Evolutionary conservation across 139 green algal genomes (phyloP), one percentile per base, ranked within the genome.

Genomic region (Edaphochlamys debaryana): DNA sequence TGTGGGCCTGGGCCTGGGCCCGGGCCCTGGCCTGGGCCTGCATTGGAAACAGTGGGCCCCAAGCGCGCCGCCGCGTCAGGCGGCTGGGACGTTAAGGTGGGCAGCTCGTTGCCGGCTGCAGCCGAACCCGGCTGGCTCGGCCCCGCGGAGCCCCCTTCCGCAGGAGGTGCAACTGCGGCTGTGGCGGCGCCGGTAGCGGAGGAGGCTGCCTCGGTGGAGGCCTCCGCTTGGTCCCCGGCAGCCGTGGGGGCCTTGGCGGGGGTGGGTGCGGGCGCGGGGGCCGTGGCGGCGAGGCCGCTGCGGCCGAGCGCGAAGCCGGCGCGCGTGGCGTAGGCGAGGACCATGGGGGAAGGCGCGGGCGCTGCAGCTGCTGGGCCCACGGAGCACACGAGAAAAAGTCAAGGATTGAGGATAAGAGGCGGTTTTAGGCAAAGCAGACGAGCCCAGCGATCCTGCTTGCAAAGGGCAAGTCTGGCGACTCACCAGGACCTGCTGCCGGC

Each of bases 241-340:
- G 4, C 64, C 30, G 9, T 20, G 15, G 20, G 34, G n/a, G n/a
- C 54, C 54, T 29, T 38, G 30, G 15, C 63, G 1, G 4, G 34
- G 36, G 9, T 20, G 15, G 20, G 34, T 29, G 34, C 34, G 0
- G 34, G 34, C 42, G 17, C 64, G 4, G 36, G 34, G 0, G 34
- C 72, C 13, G 20, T 37, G 15, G 42, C 15, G 36, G 22, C 37
- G 60, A 40, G 29, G 19, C n/a, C 66, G 2, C n/a, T 25, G 20
- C 58, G 76, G 6, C 75, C 75, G 0, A 82, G 75, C 32, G 72
- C 41, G 22, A 82, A 36, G 15, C 75, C 75, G 0, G 50, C 41
- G 11, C 62, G 75, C 1, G 75, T 72, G 5, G 60, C 32, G 75
- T 82, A 82, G n/a, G 75, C 71, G n/a, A 72, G 54, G 2, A 81